These are phyloP conservation scores for Leccinum uliginosum DNA, from an alignment of 768 basidiomycete genomes.

Conservation along the genomic window DNA sequence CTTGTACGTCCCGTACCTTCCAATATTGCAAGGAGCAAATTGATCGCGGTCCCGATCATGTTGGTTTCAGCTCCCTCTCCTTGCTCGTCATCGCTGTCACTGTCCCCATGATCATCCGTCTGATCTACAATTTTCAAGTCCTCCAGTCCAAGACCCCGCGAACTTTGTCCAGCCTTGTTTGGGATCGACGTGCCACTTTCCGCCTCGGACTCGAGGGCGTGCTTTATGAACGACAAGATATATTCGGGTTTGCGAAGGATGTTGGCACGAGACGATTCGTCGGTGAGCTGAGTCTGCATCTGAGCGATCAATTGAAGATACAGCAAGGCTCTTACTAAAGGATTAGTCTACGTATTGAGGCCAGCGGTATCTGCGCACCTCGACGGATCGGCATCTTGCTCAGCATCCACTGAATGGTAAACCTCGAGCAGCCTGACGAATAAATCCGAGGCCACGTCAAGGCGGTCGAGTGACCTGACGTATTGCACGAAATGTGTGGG, in stretches of 20 bases:
- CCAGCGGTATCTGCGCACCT: conserved; percentile 13
- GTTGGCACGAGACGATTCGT: conserved; percentile 48
- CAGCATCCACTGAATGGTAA: conserved; percentile 42
- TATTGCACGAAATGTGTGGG: conserved; percentile 65
- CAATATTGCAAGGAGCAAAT: conserved; percentile 75
- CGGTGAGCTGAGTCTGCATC: conserved; percentile 68
- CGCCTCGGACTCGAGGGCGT: conserved; percentile 54
- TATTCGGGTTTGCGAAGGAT: conserved; percentile 63
- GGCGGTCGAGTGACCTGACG: conserved; percentile 59
- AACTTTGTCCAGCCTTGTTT: conserved; percentile 3
- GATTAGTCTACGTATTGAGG: conserved; percentile 2
- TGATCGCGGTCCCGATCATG: conserved; percentile 73
- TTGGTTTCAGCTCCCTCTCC: conserved; percentile 49
- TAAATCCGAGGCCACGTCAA: conserved; percentile 66
- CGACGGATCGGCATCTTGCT: conserved; percentile 19
- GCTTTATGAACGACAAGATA: conserved; percentile 77
- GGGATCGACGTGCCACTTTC: background rate
- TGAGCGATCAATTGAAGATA: conserved; percentile 78
- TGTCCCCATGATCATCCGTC: conserved; percentile 39
- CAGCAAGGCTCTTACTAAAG: conserved; percentile 52
- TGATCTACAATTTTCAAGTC: conserved; percentile 38
- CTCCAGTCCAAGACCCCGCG: conserved; percentile 26
- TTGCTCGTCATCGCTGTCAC: conserved; percentile 53
- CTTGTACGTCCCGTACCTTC: conserved; percentile 55
- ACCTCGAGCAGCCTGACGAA: conserved; percentile 72